Evolutionary conservation across 225 moss, liverwort and hornwort genomes (phyloP).

Genomic region (Polytrichum commune): DNA sequence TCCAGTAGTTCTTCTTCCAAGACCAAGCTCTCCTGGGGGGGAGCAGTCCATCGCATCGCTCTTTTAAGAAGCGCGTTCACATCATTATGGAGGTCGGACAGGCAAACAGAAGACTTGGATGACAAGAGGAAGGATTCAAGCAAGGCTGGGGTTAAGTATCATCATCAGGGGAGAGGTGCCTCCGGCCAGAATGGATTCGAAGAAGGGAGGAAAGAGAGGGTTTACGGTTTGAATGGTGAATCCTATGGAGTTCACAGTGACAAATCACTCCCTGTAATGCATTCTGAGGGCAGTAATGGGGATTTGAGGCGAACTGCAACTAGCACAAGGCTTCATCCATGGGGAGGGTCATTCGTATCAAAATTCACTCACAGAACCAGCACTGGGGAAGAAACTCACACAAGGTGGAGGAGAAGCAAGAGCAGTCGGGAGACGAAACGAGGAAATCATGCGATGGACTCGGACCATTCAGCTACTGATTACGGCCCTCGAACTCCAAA

Average conservation of each 20-base stretch:
- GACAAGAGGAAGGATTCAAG: slow-evolving; percentile 15
- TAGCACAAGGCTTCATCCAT: slow-evolving; percentile 6
- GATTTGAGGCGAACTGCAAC: slow-evolving; percentile 14
- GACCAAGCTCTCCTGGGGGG: slow-evolving; percentile 22
- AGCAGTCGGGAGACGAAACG: slow-evolving; percentile 30
- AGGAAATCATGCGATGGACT: neutral
- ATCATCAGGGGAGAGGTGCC: slow-evolving; percentile 7
- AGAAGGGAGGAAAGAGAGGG: slow-evolving; percentile 13
- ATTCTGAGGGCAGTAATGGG: neutral
- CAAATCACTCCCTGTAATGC: neutral
- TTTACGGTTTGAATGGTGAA: slow-evolving; percentile 5
- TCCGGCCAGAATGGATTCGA: neutral
- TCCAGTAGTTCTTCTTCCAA: slow-evolving; percentile 5
- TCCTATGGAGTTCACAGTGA: neutral
- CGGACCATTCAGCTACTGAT: slow-evolving; percentile 1
- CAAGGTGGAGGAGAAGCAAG: slow-evolving; percentile 27
- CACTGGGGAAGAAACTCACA: slow-evolving; percentile 10
- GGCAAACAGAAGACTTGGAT: slow-evolving; percentile 2
- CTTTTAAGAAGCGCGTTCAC: slow-evolving; percentile 25
- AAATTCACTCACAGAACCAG: slow-evolving; percentile 16
- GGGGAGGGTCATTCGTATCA: slow-evolving; percentile 18
- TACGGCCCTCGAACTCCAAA: slow-evolving; percentile 18
- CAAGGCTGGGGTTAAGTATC: neutral
- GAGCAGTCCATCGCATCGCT: slow-evolving; percentile 26
- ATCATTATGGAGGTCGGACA: slow-evolving; percentile 29